phyloP scores from a whole-genome alignment of 345 rosid genomes.

The Boechera stricta region DNA sequence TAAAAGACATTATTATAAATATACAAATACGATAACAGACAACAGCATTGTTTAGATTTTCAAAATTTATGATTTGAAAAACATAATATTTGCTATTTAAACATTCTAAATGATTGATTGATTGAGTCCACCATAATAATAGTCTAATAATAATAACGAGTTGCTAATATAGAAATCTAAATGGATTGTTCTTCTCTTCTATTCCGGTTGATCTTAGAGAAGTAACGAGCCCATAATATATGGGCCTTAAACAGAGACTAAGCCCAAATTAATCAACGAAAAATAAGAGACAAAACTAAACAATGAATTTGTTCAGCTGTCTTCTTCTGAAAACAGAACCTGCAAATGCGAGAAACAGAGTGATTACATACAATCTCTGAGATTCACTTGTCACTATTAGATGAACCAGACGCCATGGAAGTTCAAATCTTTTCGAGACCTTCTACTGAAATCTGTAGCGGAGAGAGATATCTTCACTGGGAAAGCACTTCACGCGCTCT shows the following conservation, averaged over 20 bases:
- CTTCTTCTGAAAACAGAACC: not conserved
- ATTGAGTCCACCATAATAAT: not conserved
- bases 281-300: not conserved
- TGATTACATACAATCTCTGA: slow-evolving; percentile 32
- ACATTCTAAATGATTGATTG: not conserved
- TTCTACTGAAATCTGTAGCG: slow-evolving; percentile 60
- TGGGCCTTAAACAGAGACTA: slow-evolving; percentile 6
- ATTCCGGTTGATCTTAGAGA: not conserved
- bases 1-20: not conserved
- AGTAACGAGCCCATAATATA: not conserved
- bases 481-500: slow-evolving; percentile 72
- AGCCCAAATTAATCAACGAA: not conserved
- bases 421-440: slow-evolving; percentile 53
- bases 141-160: too few relatives aligned
- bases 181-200: not conserved
- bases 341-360: slow-evolving; percentile 17
- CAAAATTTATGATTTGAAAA: not conserved
- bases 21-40: not conserved
- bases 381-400: slow-evolving; percentile 26
- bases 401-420: slow-evolving; percentile 64
- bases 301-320: not conserved
- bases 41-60: not conserved
- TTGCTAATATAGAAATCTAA: not conserved
- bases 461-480: slow-evolving; percentile 62
- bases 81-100: too few relatives aligned